phyloP scores from a whole-genome alignment of 805 yeast species.

The Ogataea methylovora region DNA sequence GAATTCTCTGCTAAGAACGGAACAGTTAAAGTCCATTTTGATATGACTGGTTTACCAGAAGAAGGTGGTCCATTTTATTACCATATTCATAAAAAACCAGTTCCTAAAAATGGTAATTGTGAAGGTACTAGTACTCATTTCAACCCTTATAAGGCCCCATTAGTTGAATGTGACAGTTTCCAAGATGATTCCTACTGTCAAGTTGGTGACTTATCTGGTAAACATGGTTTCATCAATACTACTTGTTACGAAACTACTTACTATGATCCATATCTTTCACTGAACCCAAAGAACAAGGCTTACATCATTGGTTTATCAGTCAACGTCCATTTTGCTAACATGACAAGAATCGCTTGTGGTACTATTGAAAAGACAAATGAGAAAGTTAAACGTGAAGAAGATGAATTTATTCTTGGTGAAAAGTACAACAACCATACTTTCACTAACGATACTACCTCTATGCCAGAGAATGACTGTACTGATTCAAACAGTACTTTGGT shows the following conservation, averaged over 20 bases:
- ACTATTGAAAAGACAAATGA: constrained; percentile 34
- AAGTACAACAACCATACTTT: background rate
- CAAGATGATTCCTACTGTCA: constrained; percentile 52
- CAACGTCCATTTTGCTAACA: constrained; percentile 47
- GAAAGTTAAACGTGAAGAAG: constrained; percentile 17
- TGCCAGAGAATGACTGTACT: constrained; percentile 1
- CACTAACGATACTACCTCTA: background rate
- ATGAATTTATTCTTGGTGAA: constrained; percentile 7
- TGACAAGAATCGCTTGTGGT: constrained; percentile 57
- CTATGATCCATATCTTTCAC: constrained; percentile 58
- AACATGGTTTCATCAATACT: constrained; percentile 65
- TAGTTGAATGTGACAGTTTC: constrained; percentile 39
- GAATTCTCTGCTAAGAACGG: constrained; percentile 55
- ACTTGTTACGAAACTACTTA: constrained; percentile 61
- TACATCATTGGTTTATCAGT: constrained; percentile 52
- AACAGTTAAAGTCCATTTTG: constrained; percentile 58
- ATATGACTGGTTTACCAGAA: constrained; percentile 61
- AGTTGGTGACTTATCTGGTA: constrained; percentile 72
- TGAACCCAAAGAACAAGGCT: constrained; percentile 48
- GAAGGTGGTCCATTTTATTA: constrained; percentile 62
- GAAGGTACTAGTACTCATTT: constrained; percentile 50
- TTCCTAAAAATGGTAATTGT: constrained; percentile 46
- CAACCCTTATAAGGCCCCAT: constrained; percentile 54
- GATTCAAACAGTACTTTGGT: constrained; percentile 1
- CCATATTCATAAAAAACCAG: constrained; percentile 56